Base-by-base conservation (phyloP, 148 eudicot genomes). In the Camellia granthamiana region DNA sequence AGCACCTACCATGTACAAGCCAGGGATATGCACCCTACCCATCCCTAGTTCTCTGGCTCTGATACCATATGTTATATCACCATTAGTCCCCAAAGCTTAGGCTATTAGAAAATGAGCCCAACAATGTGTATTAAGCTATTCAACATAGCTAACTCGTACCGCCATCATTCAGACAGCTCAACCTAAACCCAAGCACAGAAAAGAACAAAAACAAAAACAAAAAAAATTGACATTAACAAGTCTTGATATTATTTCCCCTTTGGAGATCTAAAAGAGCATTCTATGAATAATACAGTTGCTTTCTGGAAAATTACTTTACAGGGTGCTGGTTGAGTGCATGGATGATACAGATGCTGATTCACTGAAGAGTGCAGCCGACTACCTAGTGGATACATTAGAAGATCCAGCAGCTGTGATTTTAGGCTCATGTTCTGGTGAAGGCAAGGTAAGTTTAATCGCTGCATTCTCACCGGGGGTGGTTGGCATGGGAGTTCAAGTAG, bases 321-420 rank as follows among this genome's bases (percentile, higher is more conserved):
- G 98, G 88, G 97, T 96, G 78, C 70, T 95, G 68, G 98, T 96
- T 5, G 95, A 89, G 81, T 89, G 83, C 81, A 94, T 96, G 99
- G 98, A 92, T 74, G 99, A 96, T 63, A 84, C 84, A 5, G 98
- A 92, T 86, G 95, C 91, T 2, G 99, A 96, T 81, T 90, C 98
- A 69, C 89, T 96, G 44, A 96, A 90, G 89, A 94, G 92, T 68
- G 98, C 97, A 38, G 99, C 98, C 19, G 99, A 96, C 72, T 88
- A 87, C 86, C 75, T 96, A 41, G 85, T 91, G 23, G 83, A 81
- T 68, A 67, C 78, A 51, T 80, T 96, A 77, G 86, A 89, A 83
- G 98, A 96, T 80, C 98, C 98, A 42, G 93, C 93, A 72, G 98
- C 99, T 68, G 92, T 96, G 76, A 81, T 96, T 47, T 85, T 96